Percentiles rank a stretch among this genome's conserved stretches.
Conservation (phyloP, 1,284 basidiomycete species). For the Pseudozyma hubeiensis region DNA sequence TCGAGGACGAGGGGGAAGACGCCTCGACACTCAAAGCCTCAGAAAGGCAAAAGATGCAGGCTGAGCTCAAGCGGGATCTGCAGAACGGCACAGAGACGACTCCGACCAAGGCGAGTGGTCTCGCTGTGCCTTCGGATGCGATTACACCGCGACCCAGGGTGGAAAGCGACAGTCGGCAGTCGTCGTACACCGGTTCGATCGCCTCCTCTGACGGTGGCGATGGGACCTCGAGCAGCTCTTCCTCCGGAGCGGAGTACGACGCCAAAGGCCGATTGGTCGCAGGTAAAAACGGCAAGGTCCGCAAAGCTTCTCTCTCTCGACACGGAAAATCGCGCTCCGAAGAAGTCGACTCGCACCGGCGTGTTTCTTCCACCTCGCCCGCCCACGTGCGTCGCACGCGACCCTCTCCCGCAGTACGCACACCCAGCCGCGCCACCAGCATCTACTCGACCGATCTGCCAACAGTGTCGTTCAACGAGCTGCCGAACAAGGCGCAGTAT, state of each 20-base stretch:
- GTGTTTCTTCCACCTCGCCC: slow-evolving; percentile 5
- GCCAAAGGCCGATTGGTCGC: slow-evolving; percentile 21
- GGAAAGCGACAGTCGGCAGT: slow-evolving; percentile 15
- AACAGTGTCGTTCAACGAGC: slow-evolving; percentile 62
- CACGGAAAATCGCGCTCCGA: slow-evolving; percentile 34
- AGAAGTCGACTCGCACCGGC: slow-evolving; percentile 11
- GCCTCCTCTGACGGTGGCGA: slow-evolving; percentile 25
- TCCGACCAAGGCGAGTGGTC: slow-evolving; percentile 15
- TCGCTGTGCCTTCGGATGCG: slow-evolving; percentile 1
- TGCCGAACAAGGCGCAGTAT: slow-evolving; percentile 68
- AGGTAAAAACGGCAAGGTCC: slow-evolving; percentile 6
- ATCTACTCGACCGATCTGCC: slow-evolving; percentile 42
- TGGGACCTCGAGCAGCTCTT: slow-evolving; percentile 23
- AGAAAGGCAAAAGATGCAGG: slow-evolving; percentile 43
- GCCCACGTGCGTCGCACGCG: slow-evolving; percentile 17
- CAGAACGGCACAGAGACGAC: slow-evolving; percentile 13
- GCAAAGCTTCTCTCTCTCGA: slow-evolving; percentile 22
- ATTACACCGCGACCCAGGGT: slow-evolving; percentile 25
- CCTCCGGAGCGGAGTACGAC: slow-evolving; percentile 33
- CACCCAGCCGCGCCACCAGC: slow-evolving; percentile 14
- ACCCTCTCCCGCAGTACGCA: slow-evolving; percentile 5
- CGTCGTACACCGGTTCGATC: slow-evolving; percentile 28
- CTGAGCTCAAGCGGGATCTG: slow-evolving; percentile 24
- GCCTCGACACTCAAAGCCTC: slow-evolving; percentile 50
- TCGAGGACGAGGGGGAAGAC: slow-evolving; percentile 26